phyloP scores from a whole-genome alignment of 2,329 filamentous ascomycete genomes.

The Exophiala mesophila region DNA sequence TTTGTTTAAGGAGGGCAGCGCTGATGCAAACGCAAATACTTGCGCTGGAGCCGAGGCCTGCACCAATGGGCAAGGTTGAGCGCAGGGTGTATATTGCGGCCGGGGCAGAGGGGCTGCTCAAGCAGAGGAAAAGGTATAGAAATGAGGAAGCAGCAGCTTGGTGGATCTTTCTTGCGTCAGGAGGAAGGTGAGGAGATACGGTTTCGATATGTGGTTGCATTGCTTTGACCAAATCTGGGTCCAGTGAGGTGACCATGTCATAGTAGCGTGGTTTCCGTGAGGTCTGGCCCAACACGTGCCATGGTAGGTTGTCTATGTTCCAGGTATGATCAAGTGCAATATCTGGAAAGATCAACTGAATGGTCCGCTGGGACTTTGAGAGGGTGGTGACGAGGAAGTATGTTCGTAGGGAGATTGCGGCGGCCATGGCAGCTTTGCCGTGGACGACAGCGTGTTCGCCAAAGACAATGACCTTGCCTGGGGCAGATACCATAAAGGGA shows the following conservation, averaged over 20 bases:
- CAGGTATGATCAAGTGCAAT: slow-evolving; percentile 86
- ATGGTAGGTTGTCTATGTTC: slow-evolving; percentile 89
- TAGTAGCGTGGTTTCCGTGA: slow-evolving; percentile 94
- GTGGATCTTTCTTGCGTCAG: slow-evolving; percentile 77
- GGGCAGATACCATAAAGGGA: slow-evolving; percentile 95
- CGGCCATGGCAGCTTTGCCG: slow-evolving; percentile 92
- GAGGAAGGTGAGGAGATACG: slow-evolving; percentile 63
- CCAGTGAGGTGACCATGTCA: slow-evolving; percentile 76
- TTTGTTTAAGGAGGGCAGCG: slow-evolving; percentile 77
- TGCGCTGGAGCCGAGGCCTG: slow-evolving; percentile 88
- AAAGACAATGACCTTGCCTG: slow-evolving; percentile 96
- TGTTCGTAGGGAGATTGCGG: slow-evolving; percentile 88
- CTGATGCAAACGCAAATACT: slow-evolving; percentile 87
- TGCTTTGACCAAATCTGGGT: slow-evolving; percentile 73
- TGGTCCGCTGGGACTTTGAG: slow-evolving; percentile 83
- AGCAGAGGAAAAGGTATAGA: slow-evolving; percentile 85
- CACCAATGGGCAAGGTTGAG: slow-evolving; percentile 88
- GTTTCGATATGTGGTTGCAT: slow-evolving; percentile 71
- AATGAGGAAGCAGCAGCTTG: slow-evolving; percentile 77
- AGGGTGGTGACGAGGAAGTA: slow-evolving; percentile 94
- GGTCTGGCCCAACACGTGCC: slow-evolving; percentile 72
- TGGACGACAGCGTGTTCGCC: slow-evolving; percentile 98
- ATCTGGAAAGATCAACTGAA: slow-evolving; percentile 85
- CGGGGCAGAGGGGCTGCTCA: slow-evolving; percentile 72
- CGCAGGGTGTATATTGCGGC: slow-evolving; percentile 85